phyloP scores from a whole-genome alignment of 139 green algal species.

The Nannochloris sp. region DNA sequence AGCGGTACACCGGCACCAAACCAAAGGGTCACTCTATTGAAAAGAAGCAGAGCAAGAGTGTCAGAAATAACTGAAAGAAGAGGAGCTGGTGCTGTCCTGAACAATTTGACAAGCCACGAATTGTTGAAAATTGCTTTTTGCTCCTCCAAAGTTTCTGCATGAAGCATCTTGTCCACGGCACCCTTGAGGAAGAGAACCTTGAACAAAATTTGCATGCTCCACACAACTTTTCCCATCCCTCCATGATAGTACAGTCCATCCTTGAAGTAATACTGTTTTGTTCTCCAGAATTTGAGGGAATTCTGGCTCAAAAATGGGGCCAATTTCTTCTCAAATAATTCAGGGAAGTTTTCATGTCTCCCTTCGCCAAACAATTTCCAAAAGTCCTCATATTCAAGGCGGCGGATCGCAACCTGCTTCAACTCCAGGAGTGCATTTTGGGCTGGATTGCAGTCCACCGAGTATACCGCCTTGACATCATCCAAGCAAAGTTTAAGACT shows the following conservation, averaged over 20 bases:
- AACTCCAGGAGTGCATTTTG: constrained; percentile 91
- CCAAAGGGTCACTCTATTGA: constrained; percentile 72
- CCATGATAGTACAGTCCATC: constrained; percentile 93
- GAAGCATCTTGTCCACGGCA: constrained; percentile 44
- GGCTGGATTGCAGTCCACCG: constrained; percentile 97
- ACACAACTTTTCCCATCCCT: constrained; percentile 86
- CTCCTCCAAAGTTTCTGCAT: constrained; percentile 72
- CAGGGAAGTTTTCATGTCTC: constrained; percentile 61
- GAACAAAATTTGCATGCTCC: constrained; percentile 45
- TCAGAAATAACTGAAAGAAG: constrained; percentile 59
- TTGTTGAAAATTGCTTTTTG: constrained; percentile 67
- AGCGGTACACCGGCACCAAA: constrained; percentile 88
- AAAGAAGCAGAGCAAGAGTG: constrained; percentile 39
- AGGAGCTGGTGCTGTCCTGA: constrained; percentile 43
- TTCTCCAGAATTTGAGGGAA: constrained; percentile 78
- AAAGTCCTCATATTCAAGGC: constrained; percentile 82
- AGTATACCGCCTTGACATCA: constrained; percentile 75
- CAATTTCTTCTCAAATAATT: constrained; percentile 77
- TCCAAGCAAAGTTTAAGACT: constrained; percentile 84
- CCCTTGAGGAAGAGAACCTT: constrained; percentile 41
- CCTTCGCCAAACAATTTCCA: constrained; percentile 84
- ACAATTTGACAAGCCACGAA: constrained; percentile 57
- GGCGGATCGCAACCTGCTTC: constrained; percentile 73
- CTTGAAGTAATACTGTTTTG: constrained; percentile 81
- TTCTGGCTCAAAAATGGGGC: constrained; percentile 85